Base-by-base conservation (phyloP, 768 basidiomycete species). In the Xerocomus potaroensis region DNA sequence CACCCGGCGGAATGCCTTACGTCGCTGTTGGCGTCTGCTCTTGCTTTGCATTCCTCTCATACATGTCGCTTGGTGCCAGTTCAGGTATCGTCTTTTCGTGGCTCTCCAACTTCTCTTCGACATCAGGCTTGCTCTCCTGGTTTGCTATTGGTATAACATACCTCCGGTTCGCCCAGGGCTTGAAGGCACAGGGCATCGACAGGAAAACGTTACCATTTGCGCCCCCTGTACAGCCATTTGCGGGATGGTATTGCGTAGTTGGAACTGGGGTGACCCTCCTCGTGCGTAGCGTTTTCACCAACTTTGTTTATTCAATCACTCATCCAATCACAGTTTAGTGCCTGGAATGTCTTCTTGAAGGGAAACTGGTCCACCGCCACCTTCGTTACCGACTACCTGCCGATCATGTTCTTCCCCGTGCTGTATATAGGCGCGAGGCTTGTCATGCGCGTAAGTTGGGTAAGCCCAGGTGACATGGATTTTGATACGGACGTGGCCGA, bases 101-200 rank as follows among this genome's bases (percentile, higher is more conserved):
- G 76, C 68, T 69, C 21, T 54, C 63, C 21, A 56, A 30, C 42
- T 63, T 67, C 49, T 56, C 66, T 8, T 57, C 73, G 1, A 69
- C 74, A 8, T 56, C 69, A 1, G 76, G 76, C 6, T 47, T 77
- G 15, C 49, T 72, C 16, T 69, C 69, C 18, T 76, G 74, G 74
- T 66, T 73, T 34, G 66, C 69, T 10, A 75, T 75, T 51, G 55
- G 61, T 0, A 45, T 78, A 32, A 73, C 73, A 0, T 79, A 77
- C 59, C 53, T 78, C 39, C 66, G 72, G 27, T 77, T 78, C 60
- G 61, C 62, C 51, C 56, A 68, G 2, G 82, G 79, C n/a, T 47
- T 74, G 54, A 66, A 68, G 42, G 64, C 55, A 0, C 80, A 83
- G 45, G 78, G 79, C 0, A 64, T 80, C 43, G 67, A 72, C 54